Percentiles rank a stretch among this genome's conserved stretches.
Conservation (phyloP, 768 basidiomycete genomes). For the Plicaturopsis crispa region DNA sequence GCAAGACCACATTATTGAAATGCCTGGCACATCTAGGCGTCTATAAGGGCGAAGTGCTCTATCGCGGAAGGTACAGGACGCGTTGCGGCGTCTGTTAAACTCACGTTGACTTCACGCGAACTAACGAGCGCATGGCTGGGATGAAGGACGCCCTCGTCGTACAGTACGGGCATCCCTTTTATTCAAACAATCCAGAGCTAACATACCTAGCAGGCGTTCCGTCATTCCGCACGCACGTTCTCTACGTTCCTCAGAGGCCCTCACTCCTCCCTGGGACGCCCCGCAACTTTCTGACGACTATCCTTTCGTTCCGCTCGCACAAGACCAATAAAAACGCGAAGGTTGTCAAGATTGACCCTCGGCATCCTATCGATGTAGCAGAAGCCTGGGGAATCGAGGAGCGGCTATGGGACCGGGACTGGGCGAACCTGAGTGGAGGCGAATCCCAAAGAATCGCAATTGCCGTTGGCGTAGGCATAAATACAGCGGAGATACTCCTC, state of each 20-base stretch:
- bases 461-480: slow-evolving; percentile 64
- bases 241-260: slow-evolving; percentile 85
- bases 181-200: background rate
- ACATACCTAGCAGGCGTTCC: slow-evolving; percentile 52
- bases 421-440: slow-evolving; percentile 79
- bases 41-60: slow-evolving; percentile 57
- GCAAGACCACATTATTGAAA: slow-evolving; percentile 75
- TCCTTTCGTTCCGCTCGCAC: slow-evolving; percentile 46
- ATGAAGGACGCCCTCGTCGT: slow-evolving; percentile 39
- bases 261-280: slow-evolving; percentile 83
- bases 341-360: slow-evolving; percentile 14
- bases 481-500: slow-evolving; percentile 72
- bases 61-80: slow-evolving; percentile 62
- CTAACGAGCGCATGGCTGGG: background rate
- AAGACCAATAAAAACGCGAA: slow-evolving; percentile 13
- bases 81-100: slow-evolving; percentile 6
- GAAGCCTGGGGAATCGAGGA: slow-evolving; percentile 58
- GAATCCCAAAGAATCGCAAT: slow-evolving; percentile 81
- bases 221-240: slow-evolving; percentile 65
- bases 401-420: slow-evolving; percentile 71
- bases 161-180: slow-evolving; percentile 27
- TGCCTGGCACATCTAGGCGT: slow-evolving; percentile 75
- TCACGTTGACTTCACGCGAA: background rate
- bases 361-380: slow-evolving; percentile 45
- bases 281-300: slow-evolving; percentile 53